phyloP scores from a whole-genome alignment of 306 rosid genomes.

The Quercus cerris region DNA sequence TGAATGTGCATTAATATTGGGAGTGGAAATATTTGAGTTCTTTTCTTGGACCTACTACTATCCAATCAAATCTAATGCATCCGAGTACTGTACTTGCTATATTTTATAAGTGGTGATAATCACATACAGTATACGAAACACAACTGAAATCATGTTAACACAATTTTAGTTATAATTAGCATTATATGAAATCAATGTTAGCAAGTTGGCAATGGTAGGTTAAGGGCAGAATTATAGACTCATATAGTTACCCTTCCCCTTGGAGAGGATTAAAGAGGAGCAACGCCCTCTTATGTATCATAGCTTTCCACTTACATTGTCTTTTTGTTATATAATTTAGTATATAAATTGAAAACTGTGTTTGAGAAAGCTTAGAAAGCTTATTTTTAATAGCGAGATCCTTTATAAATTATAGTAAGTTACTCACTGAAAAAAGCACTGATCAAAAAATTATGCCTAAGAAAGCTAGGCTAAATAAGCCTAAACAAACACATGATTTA shows the following conservation, averaged over 20 bases:
- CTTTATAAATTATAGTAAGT: no score
- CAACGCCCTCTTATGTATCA: background rate
- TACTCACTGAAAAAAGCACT: no score
- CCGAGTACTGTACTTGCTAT: background rate
- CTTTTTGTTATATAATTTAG: background rate
- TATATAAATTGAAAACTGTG: no score
- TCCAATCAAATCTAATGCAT: background rate
- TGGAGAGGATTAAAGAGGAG: background rate
- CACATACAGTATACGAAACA: no score
- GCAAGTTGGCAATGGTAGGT: background rate
- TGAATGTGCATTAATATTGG: slow-evolving; percentile 18
- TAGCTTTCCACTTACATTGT: background rate
- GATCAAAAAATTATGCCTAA: no score
- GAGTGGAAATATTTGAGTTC: background rate
- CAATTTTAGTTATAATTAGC: no score
- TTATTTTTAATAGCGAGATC: no score
- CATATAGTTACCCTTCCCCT: no score
- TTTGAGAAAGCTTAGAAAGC: no score
- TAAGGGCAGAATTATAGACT: background rate
- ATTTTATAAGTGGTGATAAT: no score
- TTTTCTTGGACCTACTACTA: background rate
- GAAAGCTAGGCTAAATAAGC: background rate
- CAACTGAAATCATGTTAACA: no score
- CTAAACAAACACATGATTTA: background rate
- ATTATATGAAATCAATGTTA: background rate